These are phyloP conservation scores for Ganoderma sp. DNA, from an alignment of 1,284 basidiomycete genomes.

Conservation along the genomic window DNA sequence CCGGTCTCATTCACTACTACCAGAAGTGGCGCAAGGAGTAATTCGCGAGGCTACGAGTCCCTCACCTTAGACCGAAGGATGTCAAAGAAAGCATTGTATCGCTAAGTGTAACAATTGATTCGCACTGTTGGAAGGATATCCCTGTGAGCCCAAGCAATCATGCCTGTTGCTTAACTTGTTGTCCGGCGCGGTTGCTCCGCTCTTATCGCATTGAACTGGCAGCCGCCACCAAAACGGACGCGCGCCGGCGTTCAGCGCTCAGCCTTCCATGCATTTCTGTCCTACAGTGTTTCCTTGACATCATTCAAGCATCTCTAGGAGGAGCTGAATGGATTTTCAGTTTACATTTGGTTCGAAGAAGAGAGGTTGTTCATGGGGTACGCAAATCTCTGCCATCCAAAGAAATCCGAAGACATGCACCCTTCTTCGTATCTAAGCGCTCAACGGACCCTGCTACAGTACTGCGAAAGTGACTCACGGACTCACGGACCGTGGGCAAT, in stretches of 20 bases:
- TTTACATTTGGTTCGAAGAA: neutral
- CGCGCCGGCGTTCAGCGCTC: neutral
- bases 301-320: neutral
- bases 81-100: slow-evolving; percentile 31
- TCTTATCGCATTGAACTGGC: neutral
- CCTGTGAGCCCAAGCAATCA: neutral
- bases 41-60: slow-evolving; percentile 29
- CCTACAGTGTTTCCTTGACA: neutral
- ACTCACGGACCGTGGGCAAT: slow-evolving; percentile 9
- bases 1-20: slow-evolving; percentile 93
- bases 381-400: neutral
- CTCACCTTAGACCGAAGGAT: neutral
- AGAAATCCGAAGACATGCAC: neutral
- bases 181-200: neutral
- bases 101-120: slow-evolving; percentile 33
- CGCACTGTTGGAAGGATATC: slow-evolving; percentile 13
- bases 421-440: slow-evolving; percentile 21
- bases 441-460: neutral
- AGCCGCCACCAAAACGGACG: neutral
- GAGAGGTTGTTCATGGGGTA: neutral
- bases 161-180: neutral
- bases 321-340: neutral
- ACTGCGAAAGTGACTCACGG: neutral
- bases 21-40: slow-evolving; percentile 84
- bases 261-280: neutral